A percentile compares a stretch with the other conserved stretches of the same genome.
Conservation (phyloP, 1,139 yeast species). For the Yamadazyma siamensis region DNA sequence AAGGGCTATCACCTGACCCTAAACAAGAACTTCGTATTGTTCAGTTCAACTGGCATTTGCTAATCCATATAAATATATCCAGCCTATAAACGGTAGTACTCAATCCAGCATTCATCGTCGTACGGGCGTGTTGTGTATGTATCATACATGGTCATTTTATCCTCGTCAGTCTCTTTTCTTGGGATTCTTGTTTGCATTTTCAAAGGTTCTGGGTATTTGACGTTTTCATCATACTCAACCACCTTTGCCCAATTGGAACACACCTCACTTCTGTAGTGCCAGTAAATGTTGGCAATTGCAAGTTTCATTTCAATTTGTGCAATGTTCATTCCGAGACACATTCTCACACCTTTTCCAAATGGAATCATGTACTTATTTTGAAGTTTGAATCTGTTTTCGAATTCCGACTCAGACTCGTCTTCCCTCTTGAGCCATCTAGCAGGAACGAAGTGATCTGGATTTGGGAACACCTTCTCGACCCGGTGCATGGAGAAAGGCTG, state of each 20-base stretch:
- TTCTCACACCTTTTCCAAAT: slow-evolving; percentile 71
- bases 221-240: slow-evolving; percentile 12
- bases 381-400: slow-evolving; percentile 29
- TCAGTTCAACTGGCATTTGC: no score
- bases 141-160: slow-evolving; percentile 51
- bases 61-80: no score
- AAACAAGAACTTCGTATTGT: no score
- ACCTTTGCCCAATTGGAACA: slow-evolving; percentile 45
- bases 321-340: slow-evolving; percentile 72
- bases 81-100: no score
- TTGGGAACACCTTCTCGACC: slow-evolving; percentile 44
- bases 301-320: slow-evolving; percentile 67
- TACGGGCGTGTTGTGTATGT: slow-evolving; percentile 50
- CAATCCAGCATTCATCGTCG: slow-evolving; percentile 51
- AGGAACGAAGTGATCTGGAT: slow-evolving; percentile 53
- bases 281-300: slow-evolving; percentile 51
- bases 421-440: slow-evolving; percentile 55
- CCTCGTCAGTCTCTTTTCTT: slow-evolving; percentile 31
- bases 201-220: slow-evolving; percentile 16
- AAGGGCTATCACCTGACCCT: no score
- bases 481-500: slow-evolving; percentile 69
- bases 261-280: slow-evolving; percentile 38
- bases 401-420: slow-evolving; percentile 32
- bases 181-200: slow-evolving; percentile 21
- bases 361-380: slow-evolving; percentile 62